Percentiles rank a stretch among this genome's conserved stretches.
phyloP scores from a whole-genome alignment of 495 filamentous ascomycete genomes.

The Penicillium canariense region DNA sequence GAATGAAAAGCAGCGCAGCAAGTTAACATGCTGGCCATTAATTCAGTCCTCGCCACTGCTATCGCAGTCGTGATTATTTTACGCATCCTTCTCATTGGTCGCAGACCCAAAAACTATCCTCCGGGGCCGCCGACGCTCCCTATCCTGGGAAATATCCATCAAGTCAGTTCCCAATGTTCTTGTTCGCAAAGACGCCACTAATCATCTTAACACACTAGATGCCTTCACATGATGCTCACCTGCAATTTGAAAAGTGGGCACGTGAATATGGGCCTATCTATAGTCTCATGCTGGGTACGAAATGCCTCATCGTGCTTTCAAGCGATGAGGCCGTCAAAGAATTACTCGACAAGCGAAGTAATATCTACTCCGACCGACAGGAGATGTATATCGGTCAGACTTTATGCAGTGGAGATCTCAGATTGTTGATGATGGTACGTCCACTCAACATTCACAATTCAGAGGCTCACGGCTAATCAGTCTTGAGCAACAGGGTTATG shows the following conservation, averaged over 20 bases:
- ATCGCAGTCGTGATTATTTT: slow-evolving; percentile 11
- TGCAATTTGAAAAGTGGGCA: slow-evolving; percentile 60
- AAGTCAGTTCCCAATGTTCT: slow-evolving; percentile 15
- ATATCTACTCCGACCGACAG: slow-evolving; percentile 63
- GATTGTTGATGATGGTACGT: slow-evolving; percentile 35
- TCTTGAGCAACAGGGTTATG: slow-evolving; percentile 18
- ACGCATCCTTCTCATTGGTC: slow-evolving; percentile 19
- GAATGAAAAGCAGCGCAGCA: too few relatives aligned
- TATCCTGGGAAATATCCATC: slow-evolving; percentile 37
- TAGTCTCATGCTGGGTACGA: slow-evolving; percentile 55
- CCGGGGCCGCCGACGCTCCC: slow-evolving; percentile 39
- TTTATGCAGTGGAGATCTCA: slow-evolving; percentile 29
- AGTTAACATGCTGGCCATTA: slow-evolving; percentile 13
- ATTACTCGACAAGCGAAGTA: slow-evolving; percentile 54
- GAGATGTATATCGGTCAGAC: slow-evolving; percentile 41
- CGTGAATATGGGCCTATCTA: slow-evolving; percentile 63
- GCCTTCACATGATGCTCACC: slow-evolving; percentile 17
- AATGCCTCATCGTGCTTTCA: slow-evolving; percentile 58
- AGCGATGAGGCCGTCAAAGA: slow-evolving; percentile 56
- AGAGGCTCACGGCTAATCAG: too few relatives aligned
- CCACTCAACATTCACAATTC: too few relatives aligned
- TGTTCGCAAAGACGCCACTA: neutral
- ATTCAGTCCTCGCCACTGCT: neutral
- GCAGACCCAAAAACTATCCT: slow-evolving; percentile 29
- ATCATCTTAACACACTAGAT: slow-evolving; percentile 2